phyloP scores from a whole-genome alignment of 306 rosid genomes.

The Sophora flavescens region DNA sequence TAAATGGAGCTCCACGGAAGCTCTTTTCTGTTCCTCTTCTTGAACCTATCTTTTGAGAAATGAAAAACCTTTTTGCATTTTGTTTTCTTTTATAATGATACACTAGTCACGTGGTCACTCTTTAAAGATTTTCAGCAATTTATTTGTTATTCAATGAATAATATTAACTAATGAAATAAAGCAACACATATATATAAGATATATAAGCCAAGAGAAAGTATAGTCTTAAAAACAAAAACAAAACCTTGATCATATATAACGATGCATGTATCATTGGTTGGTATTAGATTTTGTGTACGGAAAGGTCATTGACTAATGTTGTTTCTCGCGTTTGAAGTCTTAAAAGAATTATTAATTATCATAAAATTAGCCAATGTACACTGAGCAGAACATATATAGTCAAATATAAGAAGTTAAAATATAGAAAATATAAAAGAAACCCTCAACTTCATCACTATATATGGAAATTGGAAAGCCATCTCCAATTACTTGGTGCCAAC shows the following conservation, averaged over 20 bases:
- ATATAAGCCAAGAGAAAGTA: neutral
- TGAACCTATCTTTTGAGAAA: neutral
- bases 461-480: constrained; percentile 4
- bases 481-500: constrained; percentile 29
- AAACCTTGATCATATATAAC: neutral
- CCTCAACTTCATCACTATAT: constrained; percentile 12
- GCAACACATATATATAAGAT: constrained; percentile 16
- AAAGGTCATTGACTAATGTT: constrained; percentile 46
- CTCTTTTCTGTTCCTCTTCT: neutral
- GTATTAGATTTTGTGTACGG: constrained; percentile 49
- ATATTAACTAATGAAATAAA: constrained; percentile 27
- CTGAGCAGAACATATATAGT: neutral
- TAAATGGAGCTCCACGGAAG: neutral
- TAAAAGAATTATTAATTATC: constrained; percentile 25
- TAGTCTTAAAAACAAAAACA: constrained; percentile 10
- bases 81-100: neutral
- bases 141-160: constrained; percentile 1
- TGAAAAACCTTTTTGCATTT: neutral
- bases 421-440: neutral
- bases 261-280: constrained; percentile 29
- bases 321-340: constrained; percentile 37
- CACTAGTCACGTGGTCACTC: neutral
- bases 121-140: neutral
- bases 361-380: constrained; percentile 29
- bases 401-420: neutral